These are phyloP conservation scores for Kondoa malvinella DNA, from an alignment of 768 basidiomycete genomes.

Conservation along the genomic window DNA sequence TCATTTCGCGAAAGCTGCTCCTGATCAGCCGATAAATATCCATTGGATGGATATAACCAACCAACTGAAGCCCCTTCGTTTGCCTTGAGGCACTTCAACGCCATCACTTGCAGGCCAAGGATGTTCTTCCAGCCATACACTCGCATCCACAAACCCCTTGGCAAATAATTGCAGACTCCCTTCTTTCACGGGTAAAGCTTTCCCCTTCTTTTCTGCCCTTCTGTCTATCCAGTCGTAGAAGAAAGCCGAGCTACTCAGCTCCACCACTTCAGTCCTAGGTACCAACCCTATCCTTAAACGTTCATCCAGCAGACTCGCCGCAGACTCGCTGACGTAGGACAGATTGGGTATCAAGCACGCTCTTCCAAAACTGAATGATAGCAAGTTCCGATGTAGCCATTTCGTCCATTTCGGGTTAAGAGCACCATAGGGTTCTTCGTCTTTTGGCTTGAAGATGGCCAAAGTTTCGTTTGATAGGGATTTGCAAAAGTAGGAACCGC, in stretches of 20 bases:
- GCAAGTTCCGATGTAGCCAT: slow-evolving; percentile 30
- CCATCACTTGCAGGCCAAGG: slow-evolving; percentile 50
- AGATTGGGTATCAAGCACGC: slow-evolving; percentile 72
- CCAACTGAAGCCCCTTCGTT: slow-evolving; percentile 10
- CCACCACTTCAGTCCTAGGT: slow-evolving; percentile 66
- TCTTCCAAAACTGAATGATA: slow-evolving; percentile 44
- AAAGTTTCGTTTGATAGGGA: slow-evolving; percentile 29
- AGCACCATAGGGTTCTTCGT: slow-evolving; percentile 22
- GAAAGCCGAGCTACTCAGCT: slow-evolving; percentile 71
- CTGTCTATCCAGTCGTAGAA: slow-evolving; percentile 86
- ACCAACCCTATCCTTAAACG: slow-evolving; percentile 62
- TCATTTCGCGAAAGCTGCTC: slow-evolving; percentile 9
- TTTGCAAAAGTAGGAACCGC: slow-evolving; percentile 81
- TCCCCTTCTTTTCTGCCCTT: slow-evolving; percentile 48
- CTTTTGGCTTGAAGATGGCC: slow-evolving; percentile 79
- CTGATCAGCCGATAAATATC: background rate
- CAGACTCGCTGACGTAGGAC: slow-evolving; percentile 77
- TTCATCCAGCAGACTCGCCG: slow-evolving; percentile 64
- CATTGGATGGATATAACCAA: background rate
- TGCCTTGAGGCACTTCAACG: background rate
- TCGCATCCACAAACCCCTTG: slow-evolving; percentile 73
- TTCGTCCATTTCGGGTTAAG: slow-evolving; percentile 54
- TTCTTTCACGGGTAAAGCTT: slow-evolving; percentile 67
- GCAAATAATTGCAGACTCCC: slow-evolving; percentile 81
- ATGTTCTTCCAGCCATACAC: slow-evolving; percentile 66